These are phyloP conservation scores for Cudoniella acicularis DNA, from an alignment of 495 filamentous ascomycete species.

Conservation along the genomic window DNA sequence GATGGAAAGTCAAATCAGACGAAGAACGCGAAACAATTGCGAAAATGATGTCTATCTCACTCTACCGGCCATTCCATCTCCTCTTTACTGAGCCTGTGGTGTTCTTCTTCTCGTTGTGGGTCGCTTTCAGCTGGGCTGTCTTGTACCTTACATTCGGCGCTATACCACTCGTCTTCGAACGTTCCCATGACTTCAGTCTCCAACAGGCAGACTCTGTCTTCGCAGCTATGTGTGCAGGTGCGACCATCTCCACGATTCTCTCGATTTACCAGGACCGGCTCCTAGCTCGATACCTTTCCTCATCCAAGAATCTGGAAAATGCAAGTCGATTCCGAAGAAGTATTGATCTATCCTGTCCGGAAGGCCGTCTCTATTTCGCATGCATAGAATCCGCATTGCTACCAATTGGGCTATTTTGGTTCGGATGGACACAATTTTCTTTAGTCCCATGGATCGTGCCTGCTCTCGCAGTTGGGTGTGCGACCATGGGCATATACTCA, in stretches of 20 bases:
- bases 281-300: slow-evolving; percentile 24
- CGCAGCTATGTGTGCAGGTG: slow-evolving; percentile 63
- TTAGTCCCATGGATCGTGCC: slow-evolving; percentile 77
- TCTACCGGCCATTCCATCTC: slow-evolving; percentile 79
- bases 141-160: slow-evolving; percentile 80
- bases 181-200: slow-evolving; percentile 64
- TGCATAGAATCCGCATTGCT: slow-evolving; percentile 67
- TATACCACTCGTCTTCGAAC: slow-evolving; percentile 72
- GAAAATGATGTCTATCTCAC: slow-evolving; percentile 72
- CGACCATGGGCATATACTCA: slow-evolving; percentile 84
- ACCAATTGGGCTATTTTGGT: slow-evolving; percentile 63
- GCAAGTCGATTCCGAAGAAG: slow-evolving; percentile 32
- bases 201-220: slow-evolving; percentile 72
- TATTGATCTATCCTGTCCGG: slow-evolving; percentile 50
- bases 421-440: slow-evolving; percentile 68
- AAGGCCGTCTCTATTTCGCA: slow-evolving; percentile 78
- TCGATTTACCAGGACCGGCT: slow-evolving; percentile 65
- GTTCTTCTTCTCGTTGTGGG: slow-evolving; percentile 92
- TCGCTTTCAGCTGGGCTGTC: slow-evolving; percentile 84
- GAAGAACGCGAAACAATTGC: slow-evolving; percentile 68
- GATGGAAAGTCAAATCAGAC: slow-evolving; percentile 83
- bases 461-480: slow-evolving; percentile 61
- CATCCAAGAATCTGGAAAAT: slow-evolving; percentile 1
- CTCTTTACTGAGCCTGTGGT: slow-evolving; percentile 90
- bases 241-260: slow-evolving; percentile 64